Evolutionary conservation across 2,329 filamentous ascomycete genomes (phyloP).

Genomic region (Pseudogymnoascus sp.): DNA sequence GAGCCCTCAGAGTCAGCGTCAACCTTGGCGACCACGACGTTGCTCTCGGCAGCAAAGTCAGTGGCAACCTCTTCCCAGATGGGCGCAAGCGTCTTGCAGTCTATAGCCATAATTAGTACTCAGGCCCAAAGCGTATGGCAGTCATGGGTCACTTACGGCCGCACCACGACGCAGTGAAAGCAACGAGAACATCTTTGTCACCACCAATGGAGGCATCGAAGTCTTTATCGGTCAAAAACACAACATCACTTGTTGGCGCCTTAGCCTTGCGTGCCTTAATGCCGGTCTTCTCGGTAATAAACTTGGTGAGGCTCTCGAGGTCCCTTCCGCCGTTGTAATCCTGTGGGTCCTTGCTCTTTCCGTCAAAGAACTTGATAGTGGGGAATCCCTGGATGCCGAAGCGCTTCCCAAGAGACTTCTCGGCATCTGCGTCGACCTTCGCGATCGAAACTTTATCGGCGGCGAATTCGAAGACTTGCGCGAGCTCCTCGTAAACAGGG

Average conservation of each 20-base stretch:
- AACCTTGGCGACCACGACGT: slow-evolving; percentile 86
- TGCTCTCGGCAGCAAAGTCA: slow-evolving; percentile 70
- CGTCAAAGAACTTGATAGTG: slow-evolving; percentile 95
- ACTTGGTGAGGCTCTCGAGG: slow-evolving; percentile 73
- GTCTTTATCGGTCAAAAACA: slow-evolving; percentile 69
- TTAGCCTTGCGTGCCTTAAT: slow-evolving; percentile 69
- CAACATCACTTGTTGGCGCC: slow-evolving; percentile 66
- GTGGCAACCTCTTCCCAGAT: slow-evolving; percentile 80
- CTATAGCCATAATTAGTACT: slow-evolving; percentile 40
- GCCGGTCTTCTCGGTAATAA: slow-evolving; percentile 81
- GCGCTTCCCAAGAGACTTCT: slow-evolving; percentile 74
- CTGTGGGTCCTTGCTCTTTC: slow-evolving; percentile 75
- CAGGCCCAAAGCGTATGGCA: background rate
- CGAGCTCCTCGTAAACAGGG: slow-evolving; percentile 90
- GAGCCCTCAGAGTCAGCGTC: slow-evolving; percentile 84
- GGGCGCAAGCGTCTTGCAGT: slow-evolving; percentile 93
- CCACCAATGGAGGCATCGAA: slow-evolving; percentile 74
- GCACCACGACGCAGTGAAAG: slow-evolving; percentile 98
- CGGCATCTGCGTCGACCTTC: slow-evolving; percentile 91
- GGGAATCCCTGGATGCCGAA: slow-evolving; percentile 93
- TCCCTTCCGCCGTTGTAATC: slow-evolving; percentile 87
- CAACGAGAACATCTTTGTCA: slow-evolving; percentile 85
- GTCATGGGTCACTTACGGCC: slow-evolving; percentile 65
- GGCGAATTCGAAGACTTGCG: slow-evolving; percentile 61
- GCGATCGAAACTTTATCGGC: slow-evolving; percentile 73